Percentiles rank a stretch among this genome's conserved stretches.
Evolutionary conservation across 306 rosid genomes (phyloP).

Genomic region (Casuarina glauca): DNA sequence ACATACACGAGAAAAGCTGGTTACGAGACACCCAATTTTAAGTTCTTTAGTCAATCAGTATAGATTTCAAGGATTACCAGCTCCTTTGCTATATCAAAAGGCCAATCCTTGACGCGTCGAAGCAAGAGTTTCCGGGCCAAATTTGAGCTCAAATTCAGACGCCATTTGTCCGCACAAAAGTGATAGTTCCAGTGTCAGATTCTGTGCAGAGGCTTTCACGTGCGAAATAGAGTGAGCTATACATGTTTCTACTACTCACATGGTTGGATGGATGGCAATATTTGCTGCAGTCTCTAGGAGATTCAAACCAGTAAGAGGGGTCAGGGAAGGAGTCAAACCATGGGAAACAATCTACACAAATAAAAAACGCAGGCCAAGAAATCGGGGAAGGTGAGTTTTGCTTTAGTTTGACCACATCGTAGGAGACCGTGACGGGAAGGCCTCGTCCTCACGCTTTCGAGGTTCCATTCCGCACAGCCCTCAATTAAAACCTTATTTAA

Average conservation of each 20-base stretch:
- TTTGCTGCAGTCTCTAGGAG: neutral
- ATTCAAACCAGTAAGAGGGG: constrained; percentile 21
- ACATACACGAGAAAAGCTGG: neutral
- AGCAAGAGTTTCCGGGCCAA: too few species aligned
- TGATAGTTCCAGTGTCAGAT: neutral
- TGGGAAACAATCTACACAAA: constrained; percentile 7
- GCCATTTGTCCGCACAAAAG: neutral
- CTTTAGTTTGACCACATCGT: constrained; percentile 54
- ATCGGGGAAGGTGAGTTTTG: constrained; percentile 57
- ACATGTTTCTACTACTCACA: neutral
- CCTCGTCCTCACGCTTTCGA: constrained; percentile 2
- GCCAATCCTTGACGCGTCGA: neutral
- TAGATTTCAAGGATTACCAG: too few species aligned
- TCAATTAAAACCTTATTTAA: constrained; percentile 15
- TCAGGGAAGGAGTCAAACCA: neutral
- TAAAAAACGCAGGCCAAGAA: constrained; percentile 53
- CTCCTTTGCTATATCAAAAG: too few species aligned
- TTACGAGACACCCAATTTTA: too few species aligned
- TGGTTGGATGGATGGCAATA: neutral
- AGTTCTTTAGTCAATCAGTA: too few species aligned
- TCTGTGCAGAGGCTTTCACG: neutral
- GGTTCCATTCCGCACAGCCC: constrained; percentile 25
- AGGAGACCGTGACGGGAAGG: constrained; percentile 49
- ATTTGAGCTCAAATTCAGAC: neutral
- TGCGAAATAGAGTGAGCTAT: neutral